Percentiles rank a stretch among this genome's conserved stretches.
phyloP scores from a whole-genome alignment of 257 asterid genomes.

The Datura wrightii region DNA sequence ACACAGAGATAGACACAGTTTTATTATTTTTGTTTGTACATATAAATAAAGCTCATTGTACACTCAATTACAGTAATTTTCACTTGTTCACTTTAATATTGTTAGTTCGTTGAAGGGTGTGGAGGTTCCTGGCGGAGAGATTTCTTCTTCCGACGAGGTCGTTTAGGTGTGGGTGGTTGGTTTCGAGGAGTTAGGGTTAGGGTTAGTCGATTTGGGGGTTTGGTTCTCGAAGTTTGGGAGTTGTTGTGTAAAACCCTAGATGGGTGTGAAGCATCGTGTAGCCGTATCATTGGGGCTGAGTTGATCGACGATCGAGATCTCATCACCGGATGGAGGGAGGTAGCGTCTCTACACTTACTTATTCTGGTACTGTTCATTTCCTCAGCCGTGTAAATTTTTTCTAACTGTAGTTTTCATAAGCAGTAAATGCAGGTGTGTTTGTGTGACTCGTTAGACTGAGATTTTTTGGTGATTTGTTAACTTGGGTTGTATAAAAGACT shows the following conservation, averaged over 20 bases:
- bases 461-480: neutral
- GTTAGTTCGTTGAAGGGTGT: neutral
- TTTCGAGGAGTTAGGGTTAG: slow-evolving; percentile 41
- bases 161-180: neutral
- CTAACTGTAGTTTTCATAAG: neutral
- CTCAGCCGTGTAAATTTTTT: slow-evolving; percentile 33
- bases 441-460: slow-evolving; percentile 9
- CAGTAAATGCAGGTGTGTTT: slow-evolving; percentile 26
- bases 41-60: neutral
- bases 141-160: neutral
- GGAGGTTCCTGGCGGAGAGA: neutral
- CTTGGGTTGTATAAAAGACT: neutral
- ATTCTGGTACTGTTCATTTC: slow-evolving; percentile 94
- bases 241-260: slow-evolving; percentile 36
- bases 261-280: slow-evolving; percentile 56
- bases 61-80: neutral
- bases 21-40: neutral
- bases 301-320: slow-evolving; percentile 77
- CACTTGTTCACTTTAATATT: slow-evolving; percentile 4
- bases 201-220: neutral
- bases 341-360: slow-evolving; percentile 84
- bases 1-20: slow-evolving; percentile 1
- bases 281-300: slow-evolving; percentile 57
- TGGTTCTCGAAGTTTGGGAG: neutral
- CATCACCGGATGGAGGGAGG: slow-evolving; percentile 99